A percentile compares a stretch with the other conserved stretches of the same genome.
phyloP scores from a whole-genome alignment of 2,329 filamentous ascomycete species.

The Ceratocystis colombiana region DNA sequence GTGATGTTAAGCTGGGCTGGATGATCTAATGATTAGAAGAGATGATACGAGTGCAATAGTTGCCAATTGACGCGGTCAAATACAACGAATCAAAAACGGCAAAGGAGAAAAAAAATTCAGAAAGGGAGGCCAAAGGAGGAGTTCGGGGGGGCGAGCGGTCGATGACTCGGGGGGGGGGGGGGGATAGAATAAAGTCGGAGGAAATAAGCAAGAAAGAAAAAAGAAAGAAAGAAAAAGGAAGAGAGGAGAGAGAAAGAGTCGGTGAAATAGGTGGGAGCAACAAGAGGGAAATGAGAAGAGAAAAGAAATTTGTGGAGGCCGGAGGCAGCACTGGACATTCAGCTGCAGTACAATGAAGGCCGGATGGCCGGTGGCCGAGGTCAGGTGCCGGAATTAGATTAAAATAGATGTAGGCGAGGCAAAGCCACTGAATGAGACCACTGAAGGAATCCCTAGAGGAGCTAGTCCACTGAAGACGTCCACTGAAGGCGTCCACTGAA shows the following conservation, averaged over 20 bases:
- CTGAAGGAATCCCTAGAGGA: neutral
- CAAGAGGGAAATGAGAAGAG: conserved; percentile 16
- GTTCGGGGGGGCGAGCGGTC: too few species aligned
- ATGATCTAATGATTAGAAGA: neutral
- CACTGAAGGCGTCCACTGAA: neutral
- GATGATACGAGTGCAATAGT: too few species aligned
- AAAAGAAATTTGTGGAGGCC: conserved; percentile 24
- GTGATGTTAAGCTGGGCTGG: too few species aligned
- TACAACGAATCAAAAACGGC: too few species aligned
- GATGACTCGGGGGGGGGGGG: neutral
- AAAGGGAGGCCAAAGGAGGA: too few species aligned
- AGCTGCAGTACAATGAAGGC: conserved; percentile 11
- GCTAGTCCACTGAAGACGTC: neutral
- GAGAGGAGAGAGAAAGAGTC: conserved; percentile 3
- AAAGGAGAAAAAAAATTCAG: too few species aligned
- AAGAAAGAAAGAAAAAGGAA: neutral
- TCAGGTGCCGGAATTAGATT: conserved; percentile 25
- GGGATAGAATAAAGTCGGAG: neutral
- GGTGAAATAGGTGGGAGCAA: conserved; percentile 11
- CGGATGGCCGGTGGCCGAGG: conserved; percentile 26
- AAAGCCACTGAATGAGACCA: neutral
- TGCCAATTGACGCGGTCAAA: too few species aligned
- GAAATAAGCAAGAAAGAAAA: conserved; percentile 7
- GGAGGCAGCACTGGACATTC: conserved; percentile 23
- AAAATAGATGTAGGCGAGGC: conserved; percentile 10